These are phyloP conservation scores for Ilyonectria destructans DNA, from an alignment of 2,329 filamentous ascomycete genomes.

Conservation along the genomic window DNA sequence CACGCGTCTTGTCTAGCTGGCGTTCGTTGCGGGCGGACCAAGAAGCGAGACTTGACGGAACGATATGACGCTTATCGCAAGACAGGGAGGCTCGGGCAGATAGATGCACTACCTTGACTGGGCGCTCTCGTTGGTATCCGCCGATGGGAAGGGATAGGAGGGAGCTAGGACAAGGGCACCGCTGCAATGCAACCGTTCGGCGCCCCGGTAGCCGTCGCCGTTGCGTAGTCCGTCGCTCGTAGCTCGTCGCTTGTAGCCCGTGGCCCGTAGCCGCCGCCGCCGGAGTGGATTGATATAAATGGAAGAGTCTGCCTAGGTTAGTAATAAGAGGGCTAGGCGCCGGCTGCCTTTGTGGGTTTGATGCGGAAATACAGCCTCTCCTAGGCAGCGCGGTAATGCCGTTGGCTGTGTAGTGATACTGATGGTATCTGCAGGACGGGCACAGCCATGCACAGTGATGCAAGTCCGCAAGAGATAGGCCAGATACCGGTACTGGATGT, in stretches of 20 bases:
- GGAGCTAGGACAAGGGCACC: slow-evolving; percentile 4
- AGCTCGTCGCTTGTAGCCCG: neutral
- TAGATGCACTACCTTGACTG: slow-evolving; percentile 1
- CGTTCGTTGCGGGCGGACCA: slow-evolving; percentile 33
- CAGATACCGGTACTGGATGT: slow-evolving; percentile 1
- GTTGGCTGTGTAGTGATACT: slow-evolving; percentile 23
- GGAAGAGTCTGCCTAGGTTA: neutral
- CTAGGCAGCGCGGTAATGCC: slow-evolving; percentile 37
- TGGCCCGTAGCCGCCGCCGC: neutral
- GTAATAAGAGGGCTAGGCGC: neutral
- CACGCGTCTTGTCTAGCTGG: slow-evolving; percentile 21
- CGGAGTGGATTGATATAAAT: neutral
- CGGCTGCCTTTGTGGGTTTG: slow-evolving; percentile 13
- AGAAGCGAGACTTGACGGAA: slow-evolving; percentile 27
- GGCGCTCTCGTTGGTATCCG: slow-evolving; percentile 5
- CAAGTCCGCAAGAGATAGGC: neutral
- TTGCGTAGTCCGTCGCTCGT: neutral
- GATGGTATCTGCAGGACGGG: slow-evolving; percentile 16
- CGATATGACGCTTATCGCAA: slow-evolving; percentile 49
- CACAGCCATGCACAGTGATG: slow-evolving; percentile 4
- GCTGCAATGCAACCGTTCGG: slow-evolving; percentile 9
- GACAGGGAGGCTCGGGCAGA: slow-evolving; percentile 10
- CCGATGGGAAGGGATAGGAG: slow-evolving; percentile 8
- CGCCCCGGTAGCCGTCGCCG: neutral
- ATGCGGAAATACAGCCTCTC: slow-evolving; percentile 36